These are phyloP conservation scores for Suhomyces panamericanus DNA, from an alignment of 1,139 yeast genomes.

Conservation along the genomic window DNA sequence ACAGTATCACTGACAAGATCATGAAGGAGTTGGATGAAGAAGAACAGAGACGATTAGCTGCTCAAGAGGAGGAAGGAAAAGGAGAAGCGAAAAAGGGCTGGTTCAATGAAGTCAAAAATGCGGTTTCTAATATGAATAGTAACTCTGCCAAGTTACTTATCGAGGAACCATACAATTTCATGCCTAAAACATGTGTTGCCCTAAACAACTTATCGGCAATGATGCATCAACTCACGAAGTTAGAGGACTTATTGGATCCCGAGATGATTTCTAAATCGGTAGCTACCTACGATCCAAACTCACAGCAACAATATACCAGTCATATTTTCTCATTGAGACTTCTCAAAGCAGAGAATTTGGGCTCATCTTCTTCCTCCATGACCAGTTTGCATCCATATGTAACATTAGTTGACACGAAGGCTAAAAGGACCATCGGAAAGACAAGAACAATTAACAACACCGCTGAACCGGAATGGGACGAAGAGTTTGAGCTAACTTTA, in stretches of 20 bases:
- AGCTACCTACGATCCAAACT: conserved; percentile 30
- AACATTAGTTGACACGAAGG: conserved; percentile 60
- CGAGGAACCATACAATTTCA: conserved; percentile 62
- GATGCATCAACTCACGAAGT: conserved; percentile 53
- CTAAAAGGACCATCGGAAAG: conserved; percentile 61
- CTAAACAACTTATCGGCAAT: conserved; percentile 69
- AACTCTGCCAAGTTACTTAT: conserved; percentile 35
- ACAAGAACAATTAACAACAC: conserved; percentile 67
- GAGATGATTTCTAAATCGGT: conserved; percentile 56
- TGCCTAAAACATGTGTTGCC: conserved; percentile 68
- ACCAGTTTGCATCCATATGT: conserved; percentile 63
- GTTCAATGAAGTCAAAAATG: conserved; percentile 48
- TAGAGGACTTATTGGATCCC: conserved; percentile 65
- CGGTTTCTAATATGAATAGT: conserved; percentile 46
- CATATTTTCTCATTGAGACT: conserved; percentile 69
- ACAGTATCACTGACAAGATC: conserved; percentile 46
- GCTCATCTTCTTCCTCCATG: conserved; percentile 42
- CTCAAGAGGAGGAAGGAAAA: conserved; percentile 30
- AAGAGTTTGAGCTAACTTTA: conserved; percentile 68
- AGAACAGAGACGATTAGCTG: conserved; percentile 25
- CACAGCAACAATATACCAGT: conserved; percentile 38
- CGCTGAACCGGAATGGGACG: conserved; percentile 84
- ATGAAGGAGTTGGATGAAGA: conserved; percentile 51
- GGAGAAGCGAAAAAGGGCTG: conserved; percentile 32
- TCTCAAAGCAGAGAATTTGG: conserved; percentile 69